Evolutionary conservation across 768 basidiomycete species (phyloP).

Genomic region (Suillus decipiens): DNA sequence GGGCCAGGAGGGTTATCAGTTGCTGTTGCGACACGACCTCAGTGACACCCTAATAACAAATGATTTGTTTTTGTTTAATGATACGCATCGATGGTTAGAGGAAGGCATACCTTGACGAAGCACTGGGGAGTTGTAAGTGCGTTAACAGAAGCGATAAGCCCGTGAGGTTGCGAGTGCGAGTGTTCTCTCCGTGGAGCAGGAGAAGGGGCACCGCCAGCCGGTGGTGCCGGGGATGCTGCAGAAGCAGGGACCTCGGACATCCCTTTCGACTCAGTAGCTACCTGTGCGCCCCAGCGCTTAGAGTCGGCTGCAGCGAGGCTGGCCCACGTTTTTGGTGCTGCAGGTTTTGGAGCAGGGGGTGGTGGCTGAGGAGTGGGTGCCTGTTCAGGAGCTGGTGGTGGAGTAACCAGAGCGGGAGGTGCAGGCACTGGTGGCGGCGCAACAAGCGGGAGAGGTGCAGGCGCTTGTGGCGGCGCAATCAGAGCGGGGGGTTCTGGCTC

Average conservation of each 20-base stretch:
- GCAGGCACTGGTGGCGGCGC: slow-evolving; percentile 21
- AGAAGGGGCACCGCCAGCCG: slow-evolving; percentile 35
- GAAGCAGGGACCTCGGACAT: slow-evolving; percentile 61
- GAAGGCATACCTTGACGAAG: slow-evolving; percentile 80
- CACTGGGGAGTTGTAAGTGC: slow-evolving; percentile 72
- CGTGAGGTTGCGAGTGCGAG: not conserved
- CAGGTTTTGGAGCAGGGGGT: slow-evolving; percentile 45
- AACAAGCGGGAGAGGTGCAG: slow-evolving; percentile 28
- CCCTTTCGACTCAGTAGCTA: slow-evolving; percentile 77
- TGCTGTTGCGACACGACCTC: slow-evolving; percentile 58
- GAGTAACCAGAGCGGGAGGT: slow-evolving; percentile 31
- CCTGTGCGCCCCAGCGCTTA: slow-evolving; percentile 83
- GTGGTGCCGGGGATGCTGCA: slow-evolving; percentile 38
- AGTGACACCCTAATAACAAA: slow-evolving; percentile 60
- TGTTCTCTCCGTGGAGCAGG: slow-evolving; percentile 39
- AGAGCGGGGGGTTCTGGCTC: slow-evolving; percentile 31
- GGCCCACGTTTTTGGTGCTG: slow-evolving; percentile 84
- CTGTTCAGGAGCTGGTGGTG: slow-evolving; percentile 31
- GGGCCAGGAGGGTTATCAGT: slow-evolving; percentile 53
- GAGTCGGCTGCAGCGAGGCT: slow-evolving; percentile 82
- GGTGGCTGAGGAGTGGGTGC: slow-evolving; percentile 31
- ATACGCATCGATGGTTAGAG: not conserved
- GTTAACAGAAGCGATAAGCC: slow-evolving; percentile 56
- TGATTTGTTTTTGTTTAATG: slow-evolving; percentile 14
- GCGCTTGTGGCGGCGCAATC: slow-evolving; percentile 22